These are phyloP conservation scores for Chytriomyces confervae DNA, from an alignment of 192 early-diverging fungal genomes.

Conservation along the genomic window DNA sequence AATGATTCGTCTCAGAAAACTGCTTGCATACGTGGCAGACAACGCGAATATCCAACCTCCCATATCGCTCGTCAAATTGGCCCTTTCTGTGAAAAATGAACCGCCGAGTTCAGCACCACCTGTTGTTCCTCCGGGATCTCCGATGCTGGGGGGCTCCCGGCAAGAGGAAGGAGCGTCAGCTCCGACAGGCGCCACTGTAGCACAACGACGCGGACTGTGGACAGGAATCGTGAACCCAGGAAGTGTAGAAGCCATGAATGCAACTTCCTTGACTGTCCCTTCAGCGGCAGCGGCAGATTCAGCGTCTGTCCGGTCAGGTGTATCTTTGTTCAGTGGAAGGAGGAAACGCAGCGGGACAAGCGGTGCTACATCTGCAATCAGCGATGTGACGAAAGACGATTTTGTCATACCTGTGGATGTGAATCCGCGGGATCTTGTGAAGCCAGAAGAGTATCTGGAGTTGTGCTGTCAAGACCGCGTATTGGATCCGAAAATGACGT, in stretches of 20 bases:
- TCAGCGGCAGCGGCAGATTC: not conserved
- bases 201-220: not conserved
- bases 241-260: not conserved
- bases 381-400: not conserved
- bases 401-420: conserved; percentile 12
- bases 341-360: conserved; percentile 2
- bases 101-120: not conserved
- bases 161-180: not conserved
- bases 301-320: not conserved
- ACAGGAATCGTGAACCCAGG: conserved; percentile 14
- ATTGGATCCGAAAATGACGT: conserved; percentile 68
- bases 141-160: not conserved
- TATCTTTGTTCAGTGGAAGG: not conserved
- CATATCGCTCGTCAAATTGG: conserved; percentile 25
- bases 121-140: conserved; percentile 5
- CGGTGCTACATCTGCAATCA: not conserved
- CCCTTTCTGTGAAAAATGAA: not conserved
- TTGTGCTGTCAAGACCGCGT: conserved; percentile 51
- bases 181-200: not conserved
- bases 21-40: conserved; percentile 83
- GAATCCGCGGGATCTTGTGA: conserved; percentile 17
- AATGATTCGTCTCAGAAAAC: conserved; percentile 86
- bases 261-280: not conserved
- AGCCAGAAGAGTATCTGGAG: conserved; percentile 46
- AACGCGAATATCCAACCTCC: conserved; percentile 48